Conservation (phyloP, 768 basidiomycete species). For the Termitomyces sp. region DNA sequence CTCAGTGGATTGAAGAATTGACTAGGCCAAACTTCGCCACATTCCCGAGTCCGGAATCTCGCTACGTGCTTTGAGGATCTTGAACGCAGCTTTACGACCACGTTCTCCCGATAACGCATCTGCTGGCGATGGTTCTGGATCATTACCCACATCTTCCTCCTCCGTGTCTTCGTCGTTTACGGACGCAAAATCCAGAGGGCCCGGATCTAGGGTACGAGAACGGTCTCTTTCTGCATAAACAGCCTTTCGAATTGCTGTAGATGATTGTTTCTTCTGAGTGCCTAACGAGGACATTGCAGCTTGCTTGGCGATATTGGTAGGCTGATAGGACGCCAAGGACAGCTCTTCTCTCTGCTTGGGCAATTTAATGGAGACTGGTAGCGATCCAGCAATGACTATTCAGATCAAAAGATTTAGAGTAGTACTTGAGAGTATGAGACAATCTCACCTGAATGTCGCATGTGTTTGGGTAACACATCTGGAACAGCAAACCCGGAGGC, state of each 20-base stretch:
- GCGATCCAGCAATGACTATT: conserved; percentile 34
- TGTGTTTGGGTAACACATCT: conserved; percentile 6
- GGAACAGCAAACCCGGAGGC: conserved; percentile 13
- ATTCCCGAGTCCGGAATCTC: conserved; percentile 68
- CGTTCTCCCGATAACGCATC: conserved; percentile 36
- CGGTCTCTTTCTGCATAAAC: conserved; percentile 70
- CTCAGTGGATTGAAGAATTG: conserved; percentile 1
- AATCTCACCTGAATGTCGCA: conserved; percentile 1
- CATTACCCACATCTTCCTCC: conserved; percentile 20
- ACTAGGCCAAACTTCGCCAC: conserved; percentile 74
- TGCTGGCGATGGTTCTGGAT: conserved; percentile 12
- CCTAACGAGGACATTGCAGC: conserved; percentile 28
- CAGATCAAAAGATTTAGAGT: neutral
- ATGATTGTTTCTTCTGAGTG: conserved; percentile 31
- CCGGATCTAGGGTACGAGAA: conserved; percentile 62
- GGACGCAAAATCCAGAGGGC: conserved; percentile 56
- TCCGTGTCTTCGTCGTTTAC: conserved; percentile 49
- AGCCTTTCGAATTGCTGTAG: conserved; percentile 53
- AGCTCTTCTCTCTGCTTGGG: conserved; percentile 33
- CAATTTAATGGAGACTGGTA: conserved; percentile 59
- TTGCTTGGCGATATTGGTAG: conserved; percentile 42
- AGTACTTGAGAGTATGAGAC: neutral
- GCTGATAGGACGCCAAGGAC: conserved; percentile 57
- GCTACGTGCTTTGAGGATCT: conserved; percentile 68
- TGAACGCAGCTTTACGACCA: conserved; percentile 56